Percentiles rank a stretch among this genome's conserved stretches.
Evolutionary conservation across 176 grass and related monocot genomes (phyloP).

Genomic region (Dactylis glomerata): DNA sequence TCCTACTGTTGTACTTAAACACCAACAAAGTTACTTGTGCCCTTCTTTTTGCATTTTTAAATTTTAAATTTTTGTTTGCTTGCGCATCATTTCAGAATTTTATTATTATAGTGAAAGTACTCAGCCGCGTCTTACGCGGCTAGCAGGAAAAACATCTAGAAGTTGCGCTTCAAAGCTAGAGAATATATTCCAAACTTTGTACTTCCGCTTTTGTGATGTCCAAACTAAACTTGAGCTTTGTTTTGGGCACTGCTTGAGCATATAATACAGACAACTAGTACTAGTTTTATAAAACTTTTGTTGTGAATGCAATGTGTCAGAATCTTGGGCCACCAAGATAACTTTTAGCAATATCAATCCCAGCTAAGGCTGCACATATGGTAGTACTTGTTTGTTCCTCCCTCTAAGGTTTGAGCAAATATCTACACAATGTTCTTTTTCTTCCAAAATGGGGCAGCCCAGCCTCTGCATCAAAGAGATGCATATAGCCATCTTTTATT

Average conservation of each 20-base stretch:
- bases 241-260: slow-evolving; percentile 19
- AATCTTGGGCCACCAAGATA: slow-evolving; percentile 31
- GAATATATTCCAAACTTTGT: slow-evolving; percentile 49
- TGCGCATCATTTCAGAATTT: slow-evolving; percentile 14
- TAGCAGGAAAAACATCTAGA: slow-evolving; percentile 22
- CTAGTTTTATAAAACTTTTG: slow-evolving; percentile 20
- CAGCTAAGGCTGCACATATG: neutral
- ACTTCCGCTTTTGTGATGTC: slow-evolving; percentile 35
- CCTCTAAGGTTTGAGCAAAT: no score
- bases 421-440: no score
- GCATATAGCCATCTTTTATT: no score
- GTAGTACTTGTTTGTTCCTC: neutral
- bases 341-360: slow-evolving; percentile 17
- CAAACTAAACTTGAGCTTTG: slow-evolving; percentile 25
- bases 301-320: slow-evolving; percentile 29
- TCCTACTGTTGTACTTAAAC: slow-evolving; percentile 20
- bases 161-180: slow-evolving; percentile 24
- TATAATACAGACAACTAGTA: neutral
- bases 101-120: slow-evolving; percentile 27
- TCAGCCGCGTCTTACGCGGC: slow-evolving; percentile 28
- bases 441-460: no score
- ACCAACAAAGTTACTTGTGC: slow-evolving; percentile 32
- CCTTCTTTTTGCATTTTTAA: neutral
- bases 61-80: slow-evolving; percentile 21
- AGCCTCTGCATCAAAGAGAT: no score